Percentiles rank a stretch among this genome's conserved stretches.
Conservation (phyloP, 345 rosid species). For the Turnera subulata region DNA sequence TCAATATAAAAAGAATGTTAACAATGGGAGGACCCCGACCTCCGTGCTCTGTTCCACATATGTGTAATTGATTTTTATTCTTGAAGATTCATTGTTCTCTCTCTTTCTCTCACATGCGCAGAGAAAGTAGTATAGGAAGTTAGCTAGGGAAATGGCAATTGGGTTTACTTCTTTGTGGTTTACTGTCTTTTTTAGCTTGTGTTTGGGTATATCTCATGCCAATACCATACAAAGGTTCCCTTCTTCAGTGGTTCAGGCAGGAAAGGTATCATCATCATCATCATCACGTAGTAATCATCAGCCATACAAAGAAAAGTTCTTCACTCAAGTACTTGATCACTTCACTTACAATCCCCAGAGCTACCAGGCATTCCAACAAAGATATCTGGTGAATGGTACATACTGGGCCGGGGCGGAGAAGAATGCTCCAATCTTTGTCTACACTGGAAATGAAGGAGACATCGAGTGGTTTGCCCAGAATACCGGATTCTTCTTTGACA, state of each 20-base stretch:
- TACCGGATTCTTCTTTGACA: constrained; percentile 53
- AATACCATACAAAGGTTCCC: constrained; percentile 30
- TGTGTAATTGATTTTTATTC: too few relatives aligned
- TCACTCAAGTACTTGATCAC: constrained; percentile 62
- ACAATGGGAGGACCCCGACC: too few relatives aligned
- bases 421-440: constrained; percentile 54
- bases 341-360: constrained; percentile 47
- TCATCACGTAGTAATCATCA: background rate
- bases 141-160: constrained; percentile 3
- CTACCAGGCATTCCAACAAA: constrained; percentile 49
- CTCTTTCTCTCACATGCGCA: too few relatives aligned
- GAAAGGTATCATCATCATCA: constrained; percentile 20
- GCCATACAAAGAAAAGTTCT: constrained; percentile 35
- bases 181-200: constrained; percentile 6
- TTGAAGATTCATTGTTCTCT: too few relatives aligned
- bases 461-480: constrained; percentile 64
- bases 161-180: constrained; percentile 7
- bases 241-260: constrained; percentile 18
- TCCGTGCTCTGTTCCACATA: too few relatives aligned
- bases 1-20: too few relatives aligned
- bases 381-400: constrained; percentile 41
- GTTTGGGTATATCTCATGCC: constrained; percentile 10
- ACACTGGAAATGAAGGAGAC: constrained; percentile 58
- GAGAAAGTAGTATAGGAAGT: too few relatives aligned
- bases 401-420: constrained; percentile 43